Conservation (phyloP, 2,329 filamentous ascomycete genomes). For the Cercospora beticola region DNA sequence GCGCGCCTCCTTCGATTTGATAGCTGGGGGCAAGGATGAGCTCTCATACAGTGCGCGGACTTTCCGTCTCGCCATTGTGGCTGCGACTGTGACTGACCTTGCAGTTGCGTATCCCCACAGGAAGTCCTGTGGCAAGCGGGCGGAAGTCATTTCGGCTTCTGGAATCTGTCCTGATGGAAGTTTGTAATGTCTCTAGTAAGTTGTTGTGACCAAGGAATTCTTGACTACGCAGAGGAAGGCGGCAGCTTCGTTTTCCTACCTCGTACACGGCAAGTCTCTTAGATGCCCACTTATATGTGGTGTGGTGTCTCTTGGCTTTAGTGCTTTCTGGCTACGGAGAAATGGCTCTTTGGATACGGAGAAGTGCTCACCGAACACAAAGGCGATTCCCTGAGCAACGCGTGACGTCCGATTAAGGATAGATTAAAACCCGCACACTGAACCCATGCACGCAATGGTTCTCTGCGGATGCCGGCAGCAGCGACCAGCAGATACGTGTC, state of each 20-base stretch:
- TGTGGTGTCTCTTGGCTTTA: background rate
- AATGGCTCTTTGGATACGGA: conserved; percentile 12
- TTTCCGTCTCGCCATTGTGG: conserved; percentile 29
- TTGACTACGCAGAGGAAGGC: background rate
- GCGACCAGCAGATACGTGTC: background rate
- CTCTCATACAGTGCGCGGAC: background rate
- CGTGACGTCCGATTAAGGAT: conserved; percentile 16
- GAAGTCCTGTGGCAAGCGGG: conserved; percentile 42
- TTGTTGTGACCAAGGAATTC: background rate
- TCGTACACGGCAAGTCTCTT: background rate
- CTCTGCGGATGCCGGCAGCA: conserved; percentile 4
- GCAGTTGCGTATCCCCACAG: conserved; percentile 80
- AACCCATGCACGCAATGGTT: conserved; percentile 3
- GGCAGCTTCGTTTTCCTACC: background rate
- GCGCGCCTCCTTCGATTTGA: conserved; percentile 77
- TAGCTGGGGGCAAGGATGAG: conserved; percentile 56
- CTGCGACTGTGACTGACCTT: conserved; percentile 49
- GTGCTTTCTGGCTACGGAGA: background rate
- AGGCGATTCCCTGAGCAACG: background rate
- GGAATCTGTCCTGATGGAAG: background rate
- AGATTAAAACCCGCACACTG: conserved; percentile 7
- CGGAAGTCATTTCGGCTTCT: conserved; percentile 21
- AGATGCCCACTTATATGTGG: background rate
- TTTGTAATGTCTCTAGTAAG: background rate
- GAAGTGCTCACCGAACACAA: conserved; percentile 1